Base-by-base conservation (phyloP, 1,139 yeast genomes). In the Blastobotrys malaysiensis region DNA sequence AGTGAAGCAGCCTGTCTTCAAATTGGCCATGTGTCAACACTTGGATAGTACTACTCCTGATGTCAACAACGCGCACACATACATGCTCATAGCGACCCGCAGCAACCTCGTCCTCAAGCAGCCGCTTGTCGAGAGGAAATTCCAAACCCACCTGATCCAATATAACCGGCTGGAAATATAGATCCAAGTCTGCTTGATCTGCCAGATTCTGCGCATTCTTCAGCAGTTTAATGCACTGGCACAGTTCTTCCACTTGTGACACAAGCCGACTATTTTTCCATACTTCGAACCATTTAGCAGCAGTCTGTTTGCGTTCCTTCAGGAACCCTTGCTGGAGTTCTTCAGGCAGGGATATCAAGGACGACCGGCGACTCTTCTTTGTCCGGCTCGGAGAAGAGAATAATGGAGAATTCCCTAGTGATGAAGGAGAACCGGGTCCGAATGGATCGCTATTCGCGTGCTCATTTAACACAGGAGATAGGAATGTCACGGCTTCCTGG, bases 131-230 rank as follows among this genome's bases (percentile, higher is more conserved):
- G 7, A 9, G 20, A 14, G 20, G 13, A 59, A 60, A 14, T 53
- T 52, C 26, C 48, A 53, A 6, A 55, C 58, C 19, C 50, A 43
- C 13, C 47, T 56, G 16, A 43, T 60, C 65, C 13, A 61, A 52
- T 13, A 65, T 55, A 44, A 63, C 55, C 46, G 64, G 54, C 54
- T 66, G 69, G 36, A 64, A 61, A 14, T 52, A 51, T 9, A 64
- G 20, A 5, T 52, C 53, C n/a, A 53, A 51, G 14, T 52, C 58
- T 26, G 58, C 49, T 18, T 51, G 51, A 26, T 57, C 55, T 27
- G 59, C 51, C 51, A 61, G 31, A 3, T 54, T 51, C 54, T 66
- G 69, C 1, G 67, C 66, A 18, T 58, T 55, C 50, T 58, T 57
- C 31, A 66, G 53, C 11, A 55, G 36, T 9, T 54, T 49, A 1